Evolutionary conservation across 306 rosid genomes (phyloP), one percentile per base, ranked within the genome.

Genomic region (Corylus heterophylla): DNA sequence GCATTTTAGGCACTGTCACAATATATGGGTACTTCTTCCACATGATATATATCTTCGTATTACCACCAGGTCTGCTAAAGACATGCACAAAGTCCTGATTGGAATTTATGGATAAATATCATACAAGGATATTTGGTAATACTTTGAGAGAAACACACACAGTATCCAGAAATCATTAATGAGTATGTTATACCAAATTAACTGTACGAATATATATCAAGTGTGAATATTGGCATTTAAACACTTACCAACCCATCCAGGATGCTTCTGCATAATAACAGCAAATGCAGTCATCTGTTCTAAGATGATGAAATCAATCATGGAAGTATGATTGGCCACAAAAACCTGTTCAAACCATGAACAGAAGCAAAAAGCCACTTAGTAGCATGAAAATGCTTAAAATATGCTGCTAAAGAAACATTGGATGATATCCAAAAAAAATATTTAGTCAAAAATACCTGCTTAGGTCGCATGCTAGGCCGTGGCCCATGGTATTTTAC

Each of bases 261-360:
- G 94, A 88, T 95, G 98, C 78, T 93, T 95, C 86, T 95, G 98
- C 98, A 95, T 92, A 62, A 95, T 95, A 62, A 92, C 98, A 83
- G 98, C 97, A 87, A 95, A 95, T 59, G 98, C 97, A 11, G 98
- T 91, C 98, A 95, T 95, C 92, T 95, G 98, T 79, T 92, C 96
- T 87, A 95, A 86, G 87, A 95, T 75, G 78, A 95, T 89, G 88
- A 95, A 95, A 91, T 95, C 98, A 83, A 92, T 95, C 98, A 95
- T 95, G 78, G 98, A 95, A 58, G 98, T 95, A 78, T 92, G 97
- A 80, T 93, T 95, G 84, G 98, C 94, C 83, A 91, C 98, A 82
- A 91, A 95, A 88, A 95, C 98, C 98, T 95, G 87, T 83, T 68
- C 79, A 85, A 20, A 45, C 76, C 74, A 81, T 22, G 67, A 69